Evolutionary conservation across 306 rosid species (phyloP).

Genomic region (Crataegus laevigata): DNA sequence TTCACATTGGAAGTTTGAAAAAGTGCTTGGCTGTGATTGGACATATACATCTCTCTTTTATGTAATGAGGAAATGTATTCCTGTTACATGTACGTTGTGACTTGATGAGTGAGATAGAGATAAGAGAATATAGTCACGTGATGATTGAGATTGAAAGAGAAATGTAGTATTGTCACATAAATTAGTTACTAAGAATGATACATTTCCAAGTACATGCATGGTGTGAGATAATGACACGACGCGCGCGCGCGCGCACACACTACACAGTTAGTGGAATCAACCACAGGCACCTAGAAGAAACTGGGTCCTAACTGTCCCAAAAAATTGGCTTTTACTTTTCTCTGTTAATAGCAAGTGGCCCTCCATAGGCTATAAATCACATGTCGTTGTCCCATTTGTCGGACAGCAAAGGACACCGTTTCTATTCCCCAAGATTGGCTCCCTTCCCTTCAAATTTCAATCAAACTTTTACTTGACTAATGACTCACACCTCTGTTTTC

Average conservation of each 20-base stretch:
- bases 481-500: neutral
- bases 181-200: no score
- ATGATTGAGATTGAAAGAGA: neutral
- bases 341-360: slow-evolving; percentile 18
- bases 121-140: neutral
- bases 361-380: slow-evolving; percentile 18
- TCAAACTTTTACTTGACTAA: slow-evolving; percentile 28
- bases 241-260: no score
- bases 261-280: slow-evolving; percentile 1
- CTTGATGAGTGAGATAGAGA: neutral
- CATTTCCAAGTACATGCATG: no score
- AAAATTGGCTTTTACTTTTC: slow-evolving; percentile 15
- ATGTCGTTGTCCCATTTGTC: slow-evolving; percentile 35
- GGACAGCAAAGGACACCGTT: slow-evolving; percentile 16
- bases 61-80: neutral
- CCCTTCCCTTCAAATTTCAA: slow-evolving; percentile 19
- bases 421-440: slow-evolving; percentile 14
- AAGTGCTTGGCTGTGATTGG: neutral
- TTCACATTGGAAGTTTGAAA: neutral
- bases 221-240: neutral
- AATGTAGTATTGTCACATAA: no score
- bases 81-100: neutral
- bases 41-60: neutral
- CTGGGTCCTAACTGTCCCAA: slow-evolving; percentile 36
- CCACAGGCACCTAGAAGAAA: neutral